phyloP scores from a whole-genome alignment of 306 rosid genomes.

The Lathyrus oleraceus region DNA sequence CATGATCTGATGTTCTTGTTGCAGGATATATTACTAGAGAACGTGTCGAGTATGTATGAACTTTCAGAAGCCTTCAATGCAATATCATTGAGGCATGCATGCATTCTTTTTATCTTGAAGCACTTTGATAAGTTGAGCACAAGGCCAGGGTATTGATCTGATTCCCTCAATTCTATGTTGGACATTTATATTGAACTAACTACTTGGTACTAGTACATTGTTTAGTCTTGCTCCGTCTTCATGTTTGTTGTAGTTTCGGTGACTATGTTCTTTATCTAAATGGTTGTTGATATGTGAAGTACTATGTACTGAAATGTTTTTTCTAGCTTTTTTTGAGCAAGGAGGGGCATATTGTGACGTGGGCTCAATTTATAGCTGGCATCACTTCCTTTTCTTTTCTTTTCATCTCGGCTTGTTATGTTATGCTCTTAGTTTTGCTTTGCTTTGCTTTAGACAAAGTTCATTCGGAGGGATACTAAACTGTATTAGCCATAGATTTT shows the following conservation, averaged over 20 bases:
- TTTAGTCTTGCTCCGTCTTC: neutral
- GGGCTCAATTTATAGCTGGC: constrained; percentile 1
- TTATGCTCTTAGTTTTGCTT: constrained; percentile 12
- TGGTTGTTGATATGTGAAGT: neutral
- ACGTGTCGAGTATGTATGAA: constrained; percentile 91
- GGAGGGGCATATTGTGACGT: too few species aligned
- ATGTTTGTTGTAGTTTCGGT: neutral
- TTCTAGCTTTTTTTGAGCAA: too few species aligned
- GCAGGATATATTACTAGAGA: constrained; percentile 89
- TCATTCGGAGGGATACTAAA: neutral
- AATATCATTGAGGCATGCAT: constrained; percentile 85
- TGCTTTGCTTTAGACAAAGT: constrained; percentile 26
- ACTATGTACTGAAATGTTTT: neutral
- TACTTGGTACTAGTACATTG: constrained; percentile 15
- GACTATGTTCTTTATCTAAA: neutral
- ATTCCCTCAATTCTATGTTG: constrained; percentile 28
- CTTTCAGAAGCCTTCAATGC: constrained; percentile 97
- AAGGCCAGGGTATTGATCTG: constrained; percentile 77
- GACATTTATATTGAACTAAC: constrained; percentile 1
- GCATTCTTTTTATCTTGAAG: constrained; percentile 90
- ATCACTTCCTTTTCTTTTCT: neutral
- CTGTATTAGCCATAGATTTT: too few species aligned
- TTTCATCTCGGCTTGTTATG: neutral
- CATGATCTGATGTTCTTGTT: constrained; percentile 26
- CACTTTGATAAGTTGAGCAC: constrained; percentile 84